Conservation (phyloP, 768 basidiomycete species). For the Rhizopogon vesiculosus region DNA sequence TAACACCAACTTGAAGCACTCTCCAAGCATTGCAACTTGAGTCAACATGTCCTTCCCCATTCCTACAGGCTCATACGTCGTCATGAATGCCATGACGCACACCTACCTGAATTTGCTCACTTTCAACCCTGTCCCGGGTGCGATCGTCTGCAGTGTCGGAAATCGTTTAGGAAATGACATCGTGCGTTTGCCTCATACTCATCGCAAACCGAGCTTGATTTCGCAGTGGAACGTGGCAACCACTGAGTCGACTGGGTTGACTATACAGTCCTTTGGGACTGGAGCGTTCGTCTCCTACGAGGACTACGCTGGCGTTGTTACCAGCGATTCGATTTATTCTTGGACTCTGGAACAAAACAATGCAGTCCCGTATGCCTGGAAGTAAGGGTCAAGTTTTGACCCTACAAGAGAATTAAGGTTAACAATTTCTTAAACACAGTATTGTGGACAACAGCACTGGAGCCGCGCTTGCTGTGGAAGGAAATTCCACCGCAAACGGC, state of each 20-base stretch:
- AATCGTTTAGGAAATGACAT: conserved; percentile 7
- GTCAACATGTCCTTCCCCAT: neutral
- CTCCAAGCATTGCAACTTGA: neutral
- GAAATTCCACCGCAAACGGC: neutral
- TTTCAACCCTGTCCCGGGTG: neutral
- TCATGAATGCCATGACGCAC: conserved; percentile 7
- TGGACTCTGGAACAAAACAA: neutral
- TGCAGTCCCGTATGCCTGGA: conserved; percentile 2
- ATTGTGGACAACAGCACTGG: conserved; percentile 1
- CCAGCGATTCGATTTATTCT: neutral
- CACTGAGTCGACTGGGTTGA: neutral
- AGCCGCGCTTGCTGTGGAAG: neutral
- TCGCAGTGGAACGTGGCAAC: conserved; percentile 7
- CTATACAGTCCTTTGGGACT: conserved; percentile 4
- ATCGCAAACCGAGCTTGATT: neutral
- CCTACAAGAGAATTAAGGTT: neutral
- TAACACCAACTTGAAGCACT: too few species aligned
- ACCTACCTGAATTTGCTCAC: conserved; percentile 7
- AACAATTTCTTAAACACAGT: neutral
- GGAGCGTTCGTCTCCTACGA: neutral
- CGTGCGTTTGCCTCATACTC: neutral
- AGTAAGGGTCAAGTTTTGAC: neutral
- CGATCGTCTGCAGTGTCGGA: conserved; percentile 7
- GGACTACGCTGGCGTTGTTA: neutral
- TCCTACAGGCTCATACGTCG: conserved; percentile 6